Evolutionary conservation across 2,329 filamentous ascomycete genomes (phyloP).

Genomic region (Teratosphaeria zuluensis): DNA sequence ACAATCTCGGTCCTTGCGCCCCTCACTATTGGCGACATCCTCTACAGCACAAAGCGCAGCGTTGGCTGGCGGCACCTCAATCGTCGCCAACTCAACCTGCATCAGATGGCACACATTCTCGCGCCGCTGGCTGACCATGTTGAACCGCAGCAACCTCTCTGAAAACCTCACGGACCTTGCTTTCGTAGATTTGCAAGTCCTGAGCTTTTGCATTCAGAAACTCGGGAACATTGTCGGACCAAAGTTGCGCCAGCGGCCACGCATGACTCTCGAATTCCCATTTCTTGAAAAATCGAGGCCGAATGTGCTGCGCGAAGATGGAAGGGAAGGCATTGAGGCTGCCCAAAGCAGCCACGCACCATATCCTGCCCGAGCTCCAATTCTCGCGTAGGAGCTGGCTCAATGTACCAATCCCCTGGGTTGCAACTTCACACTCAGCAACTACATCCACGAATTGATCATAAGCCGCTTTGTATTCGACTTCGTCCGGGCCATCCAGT

Average conservation of each 20-base stretch:
- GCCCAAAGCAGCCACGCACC: not conserved
- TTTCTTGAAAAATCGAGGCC: not conserved
- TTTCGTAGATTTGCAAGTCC: not conserved
- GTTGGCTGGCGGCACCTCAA: not conserved
- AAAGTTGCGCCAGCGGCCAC: not conserved
- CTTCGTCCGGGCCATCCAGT: not conserved
- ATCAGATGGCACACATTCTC: not conserved
- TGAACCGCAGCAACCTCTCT: not conserved
- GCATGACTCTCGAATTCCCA: not conserved
- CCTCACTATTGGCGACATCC: not conserved
- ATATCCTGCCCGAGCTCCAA: not conserved
- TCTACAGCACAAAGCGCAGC: not conserved
- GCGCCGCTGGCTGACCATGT: not conserved
- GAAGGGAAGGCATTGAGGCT: not conserved
- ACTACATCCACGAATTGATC: not conserved
- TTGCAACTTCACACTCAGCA: not conserved
- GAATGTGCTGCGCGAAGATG: not conserved
- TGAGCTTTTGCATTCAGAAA: not conserved
- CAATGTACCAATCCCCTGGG: not conserved
- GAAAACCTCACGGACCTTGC: not conserved
- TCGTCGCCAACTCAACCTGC: not conserved
- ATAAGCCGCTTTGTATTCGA: not conserved
- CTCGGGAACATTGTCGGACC: not conserved
- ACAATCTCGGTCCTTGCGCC: not conserved
- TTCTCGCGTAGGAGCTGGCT: not conserved